Base-by-base conservation (phyloP, 2,329 filamentous ascomycete species). In the Pseudocercospora pini-densiflorae region DNA sequence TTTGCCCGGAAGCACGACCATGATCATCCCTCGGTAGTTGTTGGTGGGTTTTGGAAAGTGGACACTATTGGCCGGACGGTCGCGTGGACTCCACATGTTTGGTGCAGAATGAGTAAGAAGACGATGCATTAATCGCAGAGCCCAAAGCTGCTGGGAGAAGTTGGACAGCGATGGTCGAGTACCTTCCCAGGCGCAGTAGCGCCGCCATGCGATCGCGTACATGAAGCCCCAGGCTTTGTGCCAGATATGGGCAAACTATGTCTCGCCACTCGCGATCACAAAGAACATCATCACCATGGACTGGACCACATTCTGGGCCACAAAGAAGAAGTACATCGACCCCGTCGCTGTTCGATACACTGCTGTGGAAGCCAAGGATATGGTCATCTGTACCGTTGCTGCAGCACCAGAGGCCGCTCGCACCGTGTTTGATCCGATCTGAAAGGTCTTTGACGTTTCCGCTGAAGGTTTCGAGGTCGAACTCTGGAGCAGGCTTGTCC, bases 201-300 rank as follows among this genome's bases (percentile, higher is more conserved):
- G n/a, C n/a, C n/a, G n/a, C n/a, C n/a, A n/a, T n/a, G n/a, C n/a
- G n/a, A n/a, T n/a, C n/a, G n/a, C 53, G 55, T 81, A n/a, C 80
- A 82, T 64, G 80, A 82, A 74, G 80, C 79, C 5, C 80, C 80
- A 0, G 79, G 81, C 19, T 82, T 79, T 53, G 76, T 80, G 1
- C 74, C 79, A 12, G 72, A 72, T 5, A 73, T 78, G 45, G 81
- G 81, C 67, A 76, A 78, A 59, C 71, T 81, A 29, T 79, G 78
- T 71, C 70, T 81, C 12, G 74, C 77, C 8, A 54, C 27, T 16
- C 68, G 80, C 47, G 77, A 77, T 21, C 14, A 12, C 89, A 77
- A 90, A 92, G 76, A 94, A 94, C 79, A 91, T 94, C 67, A 91
- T 92, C 67, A 89, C 89, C 72, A 91, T 93, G 86, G 92, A 94